A percentile compares a stretch with the other conserved stretches of the same genome.
Evolutionary conservation across 2,329 filamentous ascomycete genomes (phyloP).

Genomic region (Diaporthe longicolla): DNA sequence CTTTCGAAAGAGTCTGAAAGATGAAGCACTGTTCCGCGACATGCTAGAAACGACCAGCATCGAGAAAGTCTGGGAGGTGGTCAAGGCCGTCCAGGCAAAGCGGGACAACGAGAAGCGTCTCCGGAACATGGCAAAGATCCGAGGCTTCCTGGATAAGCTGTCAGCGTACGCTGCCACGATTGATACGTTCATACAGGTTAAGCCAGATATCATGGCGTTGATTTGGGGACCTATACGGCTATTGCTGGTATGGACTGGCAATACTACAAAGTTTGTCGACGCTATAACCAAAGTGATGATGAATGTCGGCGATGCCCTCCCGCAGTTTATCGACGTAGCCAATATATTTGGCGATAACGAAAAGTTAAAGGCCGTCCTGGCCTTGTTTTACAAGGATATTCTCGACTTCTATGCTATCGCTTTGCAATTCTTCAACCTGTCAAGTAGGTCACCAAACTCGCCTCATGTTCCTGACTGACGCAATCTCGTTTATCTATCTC

Average conservation of each 20-base stretch:
- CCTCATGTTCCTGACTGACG: not conserved
- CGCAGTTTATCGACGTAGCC: slow-evolving; percentile 40
- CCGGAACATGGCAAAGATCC: slow-evolving; percentile 46
- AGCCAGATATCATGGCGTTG: slow-evolving; percentile 52
- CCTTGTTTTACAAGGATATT: slow-evolving; percentile 54
- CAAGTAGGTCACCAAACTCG: slow-evolving; percentile 46
- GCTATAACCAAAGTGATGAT: slow-evolving; percentile 37
- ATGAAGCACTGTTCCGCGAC: slow-evolving; percentile 41
- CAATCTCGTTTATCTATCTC: not conserved
- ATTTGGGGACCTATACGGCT: slow-evolving; percentile 56
- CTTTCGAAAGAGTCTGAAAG: slow-evolving; percentile 43
- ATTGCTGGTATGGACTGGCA: slow-evolving; percentile 73
- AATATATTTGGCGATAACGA: slow-evolving; percentile 47
- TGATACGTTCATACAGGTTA: slow-evolving; percentile 51
- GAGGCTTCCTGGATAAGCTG: slow-evolving; percentile 47
- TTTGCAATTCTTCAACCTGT: slow-evolving; percentile 50
- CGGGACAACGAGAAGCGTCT: slow-evolving; percentile 48
- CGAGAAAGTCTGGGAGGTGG: slow-evolving; percentile 52
- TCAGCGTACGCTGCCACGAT: slow-evolving; percentile 48
- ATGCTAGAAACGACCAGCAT: slow-evolving; percentile 48
- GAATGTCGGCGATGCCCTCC: slow-evolving; percentile 44
- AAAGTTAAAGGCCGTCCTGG: slow-evolving; percentile 47
- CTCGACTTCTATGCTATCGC: slow-evolving; percentile 53
- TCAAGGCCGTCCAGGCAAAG: slow-evolving; percentile 52
- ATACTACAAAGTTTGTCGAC: slow-evolving; percentile 45